phyloP scores from a whole-genome alignment of 2,329 filamentous ascomycete species.

The Diaporthe helianthi region DNA sequence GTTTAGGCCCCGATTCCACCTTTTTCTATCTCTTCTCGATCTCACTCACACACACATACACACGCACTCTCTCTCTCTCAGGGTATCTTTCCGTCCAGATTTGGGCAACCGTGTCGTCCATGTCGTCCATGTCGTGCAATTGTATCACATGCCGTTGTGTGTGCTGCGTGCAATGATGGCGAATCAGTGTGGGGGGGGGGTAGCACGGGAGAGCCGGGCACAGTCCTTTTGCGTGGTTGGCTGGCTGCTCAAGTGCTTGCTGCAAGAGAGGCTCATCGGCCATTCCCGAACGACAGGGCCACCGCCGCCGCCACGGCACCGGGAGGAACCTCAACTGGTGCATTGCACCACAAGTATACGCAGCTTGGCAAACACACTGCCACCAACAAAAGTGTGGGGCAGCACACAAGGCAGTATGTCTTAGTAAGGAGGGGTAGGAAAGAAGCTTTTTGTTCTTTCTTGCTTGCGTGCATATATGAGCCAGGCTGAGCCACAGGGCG shows the following conservation, averaged over 20 bases:
- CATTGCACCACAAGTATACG: not conserved
- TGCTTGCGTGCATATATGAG: constrained; percentile 1
- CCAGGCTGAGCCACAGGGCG: constrained; percentile 25
- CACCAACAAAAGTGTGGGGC: not conserved
- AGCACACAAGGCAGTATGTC: not conserved
- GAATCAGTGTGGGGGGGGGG: constrained; percentile 17
- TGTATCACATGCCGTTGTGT: not conserved
- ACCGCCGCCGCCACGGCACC: not conserved
- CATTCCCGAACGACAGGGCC: constrained; percentile 8
- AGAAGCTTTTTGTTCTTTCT: constrained; percentile 5
- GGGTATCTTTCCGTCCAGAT: not conserved
- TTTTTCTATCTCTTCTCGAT: too few relatives aligned
- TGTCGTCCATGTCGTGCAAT: too few relatives aligned
- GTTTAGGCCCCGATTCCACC: too few relatives aligned
- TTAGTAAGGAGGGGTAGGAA: not conserved
- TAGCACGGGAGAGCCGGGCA: not conserved
- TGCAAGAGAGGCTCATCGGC: not conserved
- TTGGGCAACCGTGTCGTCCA: not conserved
- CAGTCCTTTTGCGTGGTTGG: not conserved
- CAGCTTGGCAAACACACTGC: constrained; percentile 5
- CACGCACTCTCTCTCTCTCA: too few relatives aligned
- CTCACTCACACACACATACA: too few relatives aligned
- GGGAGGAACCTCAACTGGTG: not conserved
- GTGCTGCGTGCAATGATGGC: not conserved
- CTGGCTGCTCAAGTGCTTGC: too few relatives aligned